These are phyloP conservation scores for Gossypium ekmanianum DNA, from an alignment of 345 rosid species.

Conservation along the genomic window DNA sequence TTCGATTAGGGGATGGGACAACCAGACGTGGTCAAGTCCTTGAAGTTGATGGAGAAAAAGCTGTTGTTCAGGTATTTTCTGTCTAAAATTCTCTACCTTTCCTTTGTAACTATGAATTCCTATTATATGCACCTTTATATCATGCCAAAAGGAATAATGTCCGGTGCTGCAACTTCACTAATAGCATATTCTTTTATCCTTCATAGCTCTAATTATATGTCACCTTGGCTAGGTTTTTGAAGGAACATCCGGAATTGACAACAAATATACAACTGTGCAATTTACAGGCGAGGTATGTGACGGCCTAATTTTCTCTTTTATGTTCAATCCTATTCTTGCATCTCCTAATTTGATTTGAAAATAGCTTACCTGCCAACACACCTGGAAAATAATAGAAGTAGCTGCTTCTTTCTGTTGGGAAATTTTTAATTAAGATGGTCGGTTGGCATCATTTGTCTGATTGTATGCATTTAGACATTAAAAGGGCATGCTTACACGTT, in stretches of 20 bases:
- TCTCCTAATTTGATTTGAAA: background rate
- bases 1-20: constrained; percentile 84
- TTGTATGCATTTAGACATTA: background rate
- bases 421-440: background rate
- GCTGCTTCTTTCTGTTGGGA: background rate
- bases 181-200: background rate
- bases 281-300: constrained; percentile 78
- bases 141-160: background rate
- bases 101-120: background rate
- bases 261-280: constrained; percentile 85
- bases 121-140: background rate
- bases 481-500: background rate
- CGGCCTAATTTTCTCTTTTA: background rate
- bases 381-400: background rate
- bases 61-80: constrained; percentile 76
- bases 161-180: background rate
- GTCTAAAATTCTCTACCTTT: background rate
- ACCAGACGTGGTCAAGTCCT: constrained; percentile 90
- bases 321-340: background rate
- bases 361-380: background rate
- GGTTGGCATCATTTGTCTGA: background rate
- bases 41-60: constrained; percentile 98
- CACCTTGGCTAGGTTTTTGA: constrained; percentile 60
- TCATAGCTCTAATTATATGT: background rate
- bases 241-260: constrained; percentile 94